phyloP scores from a whole-genome alignment of 2,329 filamentous ascomycete species.

The Stemphylium vesicarium region DNA sequence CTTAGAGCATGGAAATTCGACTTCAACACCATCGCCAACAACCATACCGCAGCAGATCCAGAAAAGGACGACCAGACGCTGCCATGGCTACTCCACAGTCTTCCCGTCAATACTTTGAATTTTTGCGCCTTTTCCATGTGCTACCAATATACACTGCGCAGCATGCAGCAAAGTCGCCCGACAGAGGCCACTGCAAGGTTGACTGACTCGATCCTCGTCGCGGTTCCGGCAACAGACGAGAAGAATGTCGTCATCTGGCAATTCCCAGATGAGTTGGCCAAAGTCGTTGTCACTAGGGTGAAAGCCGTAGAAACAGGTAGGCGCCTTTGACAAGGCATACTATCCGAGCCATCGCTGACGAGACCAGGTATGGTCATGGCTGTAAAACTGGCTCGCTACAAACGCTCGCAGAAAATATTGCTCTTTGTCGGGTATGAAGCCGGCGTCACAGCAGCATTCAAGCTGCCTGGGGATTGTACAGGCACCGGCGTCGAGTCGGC shows the following conservation, averaged over 20 bases:
- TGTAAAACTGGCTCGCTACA: slow-evolving; percentile 54
- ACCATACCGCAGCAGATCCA: slow-evolving; percentile 70
- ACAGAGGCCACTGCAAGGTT: slow-evolving; percentile 9
- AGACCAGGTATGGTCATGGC: slow-evolving; percentile 87
- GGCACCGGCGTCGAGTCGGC: slow-evolving; percentile 36
- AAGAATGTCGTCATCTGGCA: slow-evolving; percentile 79
- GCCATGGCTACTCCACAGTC: slow-evolving; percentile 84
- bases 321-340: slow-evolving; percentile 13
- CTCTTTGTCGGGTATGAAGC: slow-evolving; percentile 85
- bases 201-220: slow-evolving; percentile 64
- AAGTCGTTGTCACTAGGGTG: slow-evolving; percentile 62
- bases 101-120: slow-evolving; percentile 91
- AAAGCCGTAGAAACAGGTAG: slow-evolving; percentile 53
- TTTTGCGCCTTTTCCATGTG: slow-evolving; percentile 85
- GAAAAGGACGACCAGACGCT: slow-evolving; percentile 58
- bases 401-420: slow-evolving; percentile 55
- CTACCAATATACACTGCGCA: slow-evolving; percentile 4
- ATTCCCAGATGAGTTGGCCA: slow-evolving; percentile 75
- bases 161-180: not conserved
- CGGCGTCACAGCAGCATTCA: slow-evolving; percentile 73
- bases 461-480: slow-evolving; percentile 52
- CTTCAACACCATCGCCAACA: slow-evolving; percentile 40
- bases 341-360: slow-evolving; percentile 47
- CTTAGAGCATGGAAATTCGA: slow-evolving; percentile 79
- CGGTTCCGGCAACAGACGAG: slow-evolving; percentile 68